Evolutionary conservation across 768 basidiomycete species (phyloP).

Genomic region (Podaxis pistillaris): DNA sequence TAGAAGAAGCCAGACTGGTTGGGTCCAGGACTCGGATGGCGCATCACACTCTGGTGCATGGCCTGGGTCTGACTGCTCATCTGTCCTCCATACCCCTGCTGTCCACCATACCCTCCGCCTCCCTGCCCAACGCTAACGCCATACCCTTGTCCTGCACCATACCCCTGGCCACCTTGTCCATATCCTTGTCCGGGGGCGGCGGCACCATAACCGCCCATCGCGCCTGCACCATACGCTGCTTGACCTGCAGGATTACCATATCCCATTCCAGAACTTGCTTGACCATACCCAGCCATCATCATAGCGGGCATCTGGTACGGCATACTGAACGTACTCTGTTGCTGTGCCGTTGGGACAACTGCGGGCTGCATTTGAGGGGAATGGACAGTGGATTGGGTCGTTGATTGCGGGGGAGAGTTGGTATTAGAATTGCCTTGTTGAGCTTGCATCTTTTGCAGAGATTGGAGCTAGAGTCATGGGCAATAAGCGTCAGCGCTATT

Average conservation of each 20-base stretch:
- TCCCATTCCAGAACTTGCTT: conserved; percentile 13
- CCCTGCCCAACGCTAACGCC: conserved; percentile 29
- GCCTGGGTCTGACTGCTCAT: conserved; percentile 54
- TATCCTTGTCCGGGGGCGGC: conserved; percentile 33
- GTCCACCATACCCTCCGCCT: conserved; percentile 19
- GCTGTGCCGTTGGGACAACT: conserved; percentile 17
- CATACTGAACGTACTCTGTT: conserved; percentile 49
- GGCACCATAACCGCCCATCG: conserved; percentile 16
- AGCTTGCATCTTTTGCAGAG: conserved; percentile 72
- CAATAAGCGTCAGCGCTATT: neutral
- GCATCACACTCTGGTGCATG: conserved; percentile 87
- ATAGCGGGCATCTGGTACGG: conserved; percentile 62
- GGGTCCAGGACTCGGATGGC: conserved; percentile 71
- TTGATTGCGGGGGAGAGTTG: conserved; percentile 39
- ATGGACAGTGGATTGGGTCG: conserved; percentile 30
- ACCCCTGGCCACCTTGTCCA: conserved; percentile 52
- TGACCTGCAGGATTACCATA: conserved; percentile 11
- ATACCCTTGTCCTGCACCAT: conserved; percentile 28
- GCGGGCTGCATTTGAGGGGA: conserved; percentile 39
- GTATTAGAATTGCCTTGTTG: conserved; percentile 26
- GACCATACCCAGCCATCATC: conserved; percentile 51
- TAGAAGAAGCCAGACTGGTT: conserved; percentile 10
- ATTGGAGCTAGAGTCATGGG: conserved; percentile 57
- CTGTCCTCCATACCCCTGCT: conserved; percentile 23
- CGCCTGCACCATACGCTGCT: conserved; percentile 12